phyloP scores from a whole-genome alignment of 805 yeast species.

The Starmerella vaccinii region DNA sequence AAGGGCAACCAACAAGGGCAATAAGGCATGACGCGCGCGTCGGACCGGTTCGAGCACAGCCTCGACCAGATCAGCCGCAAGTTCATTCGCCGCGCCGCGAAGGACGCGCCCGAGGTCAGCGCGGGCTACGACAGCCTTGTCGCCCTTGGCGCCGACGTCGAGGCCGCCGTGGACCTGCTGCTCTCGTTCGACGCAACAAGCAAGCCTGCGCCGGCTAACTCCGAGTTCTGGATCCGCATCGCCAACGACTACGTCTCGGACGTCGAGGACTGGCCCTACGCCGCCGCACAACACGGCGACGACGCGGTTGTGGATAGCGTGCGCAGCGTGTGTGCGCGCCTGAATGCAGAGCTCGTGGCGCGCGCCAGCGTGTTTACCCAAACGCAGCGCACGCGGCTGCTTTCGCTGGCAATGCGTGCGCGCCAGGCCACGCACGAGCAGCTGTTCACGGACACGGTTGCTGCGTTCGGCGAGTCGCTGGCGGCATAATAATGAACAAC shows the following conservation, averaged over 20 bases:
- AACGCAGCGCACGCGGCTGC: constrained; percentile 14
- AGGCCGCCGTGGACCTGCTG: background rate
- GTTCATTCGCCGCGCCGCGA: constrained; percentile 7
- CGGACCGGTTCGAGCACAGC: background rate
- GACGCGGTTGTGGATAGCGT: background rate
- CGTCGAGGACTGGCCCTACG: constrained; percentile 18
- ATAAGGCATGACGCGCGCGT: background rate
- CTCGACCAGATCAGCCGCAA: constrained; percentile 11
- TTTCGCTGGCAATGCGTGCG: constrained; percentile 12
- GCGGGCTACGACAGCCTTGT: constrained; percentile 2
- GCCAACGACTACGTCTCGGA: constrained; percentile 6
- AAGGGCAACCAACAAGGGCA: too few relatives aligned
- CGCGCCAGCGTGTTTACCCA: constrained; percentile 7
- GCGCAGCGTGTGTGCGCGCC: background rate
- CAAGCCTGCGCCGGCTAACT: background rate
- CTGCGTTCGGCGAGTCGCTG: constrained; percentile 9
- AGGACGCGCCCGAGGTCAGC: background rate
- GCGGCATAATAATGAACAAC: background rate
- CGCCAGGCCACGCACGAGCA: constrained; percentile 9
- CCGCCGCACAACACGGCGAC: background rate
- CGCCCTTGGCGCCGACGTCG: constrained; percentile 8
- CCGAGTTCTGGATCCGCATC: constrained; percentile 15
- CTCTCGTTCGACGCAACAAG: background rate
- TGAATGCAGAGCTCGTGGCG: background rate
- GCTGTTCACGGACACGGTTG: constrained; percentile 3